A percentile compares a stretch with the other conserved stretches of the same genome.
Conservation (phyloP, 139 green algal species). For the Chlorella sorokiniana region DNA sequence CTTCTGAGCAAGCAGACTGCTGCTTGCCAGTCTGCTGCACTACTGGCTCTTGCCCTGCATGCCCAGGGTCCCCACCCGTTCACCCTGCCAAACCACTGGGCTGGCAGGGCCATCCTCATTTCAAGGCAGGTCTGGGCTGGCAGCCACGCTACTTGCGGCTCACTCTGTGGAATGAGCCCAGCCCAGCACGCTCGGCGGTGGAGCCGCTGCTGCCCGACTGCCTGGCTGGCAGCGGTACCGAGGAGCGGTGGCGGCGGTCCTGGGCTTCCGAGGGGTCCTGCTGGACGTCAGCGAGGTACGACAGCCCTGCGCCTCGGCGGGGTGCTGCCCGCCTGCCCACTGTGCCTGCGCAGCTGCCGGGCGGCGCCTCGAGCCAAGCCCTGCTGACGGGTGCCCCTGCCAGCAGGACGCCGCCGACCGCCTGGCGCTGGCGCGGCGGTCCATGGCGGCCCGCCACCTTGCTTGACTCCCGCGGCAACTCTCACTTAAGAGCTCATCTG, state of each 20-base stretch:
- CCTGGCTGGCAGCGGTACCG: not conserved
- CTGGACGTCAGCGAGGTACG: not conserved
- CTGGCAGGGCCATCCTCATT: too few species aligned
- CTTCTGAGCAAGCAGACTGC: too few species aligned
- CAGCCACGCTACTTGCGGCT: conserved; percentile 25
- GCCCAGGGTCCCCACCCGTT: too few species aligned
- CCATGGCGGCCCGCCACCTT: conserved; percentile 40
- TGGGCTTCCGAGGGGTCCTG: conserved; percentile 41
- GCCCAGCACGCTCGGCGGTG: conserved; percentile 26
- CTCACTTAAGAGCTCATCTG: too few species aligned
- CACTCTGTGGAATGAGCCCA: conserved; percentile 42
- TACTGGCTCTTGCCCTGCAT: too few species aligned
- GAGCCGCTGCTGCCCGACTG: conserved; percentile 47
- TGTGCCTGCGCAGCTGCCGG: too few species aligned
- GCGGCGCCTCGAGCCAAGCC: too few species aligned
- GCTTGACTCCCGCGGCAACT: conserved; percentile 46
- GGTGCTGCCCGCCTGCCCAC: too few species aligned
- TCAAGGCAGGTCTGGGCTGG: conserved; percentile 29
- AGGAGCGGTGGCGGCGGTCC: not conserved
- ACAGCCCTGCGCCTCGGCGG: too few species aligned
- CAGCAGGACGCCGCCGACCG: conserved; percentile 6
- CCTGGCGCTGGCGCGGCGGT: conserved; percentile 28
- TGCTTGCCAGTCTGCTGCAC: too few species aligned
- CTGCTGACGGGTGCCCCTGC: too few species aligned
- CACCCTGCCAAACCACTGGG: too few species aligned